Percentiles rank a stretch among this genome's conserved stretches.
Evolutionary conservation across 2,329 filamentous ascomycete genomes (phyloP).

Genomic region (Xylaria sp.): DNA sequence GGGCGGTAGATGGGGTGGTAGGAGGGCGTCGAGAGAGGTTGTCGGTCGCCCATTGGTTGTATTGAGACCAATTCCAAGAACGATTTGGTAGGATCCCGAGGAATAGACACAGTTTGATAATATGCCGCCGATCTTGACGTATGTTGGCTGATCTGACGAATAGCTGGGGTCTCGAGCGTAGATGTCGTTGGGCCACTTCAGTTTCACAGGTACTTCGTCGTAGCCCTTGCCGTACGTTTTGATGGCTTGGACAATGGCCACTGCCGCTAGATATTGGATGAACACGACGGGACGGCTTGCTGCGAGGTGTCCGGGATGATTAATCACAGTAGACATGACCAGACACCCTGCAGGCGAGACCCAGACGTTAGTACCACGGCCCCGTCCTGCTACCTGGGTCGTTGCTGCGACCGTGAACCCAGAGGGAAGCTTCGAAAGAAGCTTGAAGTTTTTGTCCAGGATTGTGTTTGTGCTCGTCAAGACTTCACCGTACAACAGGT

Average conservation of each 20-base stretch:
- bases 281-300: conserved; percentile 83
- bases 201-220: conserved; percentile 74
- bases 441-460: conserved; percentile 83
- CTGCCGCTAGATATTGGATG: conserved; percentile 88
- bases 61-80: conserved; percentile 88
- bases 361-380: conserved; percentile 93
- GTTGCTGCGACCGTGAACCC: conserved; percentile 91
- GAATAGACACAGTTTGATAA: conserved; percentile 87
- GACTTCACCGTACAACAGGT: conserved; percentile 86
- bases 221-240: conserved; percentile 80
- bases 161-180: conserved; percentile 71
- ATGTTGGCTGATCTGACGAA: conserved; percentile 52
- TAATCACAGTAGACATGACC: conserved; percentile 87
- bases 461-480: conserved; percentile 94
- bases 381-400: conserved; percentile 84
- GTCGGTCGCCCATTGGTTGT: conserved; percentile 83
- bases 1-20: conserved; percentile 56
- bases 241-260: conserved; percentile 85
- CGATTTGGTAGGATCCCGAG: conserved; percentile 77
- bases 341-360: conserved; percentile 85
- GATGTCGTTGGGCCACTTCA: conserved; percentile 99
- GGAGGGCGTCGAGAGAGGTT: conserved; percentile 79
- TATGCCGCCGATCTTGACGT: conserved; percentile 92
- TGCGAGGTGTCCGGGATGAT: conserved; percentile 77
- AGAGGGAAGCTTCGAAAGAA: conserved; percentile 76